Evolutionary conservation across 805 yeast species (phyloP).

Genomic region (Blastobotrys attinorum): DNA sequence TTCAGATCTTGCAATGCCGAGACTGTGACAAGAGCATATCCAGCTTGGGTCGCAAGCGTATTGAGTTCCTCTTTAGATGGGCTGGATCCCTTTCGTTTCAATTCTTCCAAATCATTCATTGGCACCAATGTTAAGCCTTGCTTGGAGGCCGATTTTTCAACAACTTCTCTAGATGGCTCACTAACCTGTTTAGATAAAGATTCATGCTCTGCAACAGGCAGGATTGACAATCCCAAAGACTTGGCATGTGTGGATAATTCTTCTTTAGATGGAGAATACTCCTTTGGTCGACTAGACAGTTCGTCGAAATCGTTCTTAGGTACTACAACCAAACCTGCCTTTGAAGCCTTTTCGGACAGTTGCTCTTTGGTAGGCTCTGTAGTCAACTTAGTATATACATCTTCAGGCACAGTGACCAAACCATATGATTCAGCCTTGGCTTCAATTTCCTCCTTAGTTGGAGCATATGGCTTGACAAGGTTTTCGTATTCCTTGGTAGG

Average conservation of each 20-base stretch:
- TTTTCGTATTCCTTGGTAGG: constrained; percentile 14
- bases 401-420: constrained; percentile 22
- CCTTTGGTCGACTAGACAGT: constrained; percentile 14
- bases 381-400: constrained; percentile 12
- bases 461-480: constrained; percentile 11
- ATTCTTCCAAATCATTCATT: constrained; percentile 10
- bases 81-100: constrained; percentile 11
- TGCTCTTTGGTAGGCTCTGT: constrained; percentile 13
- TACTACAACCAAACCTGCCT: constrained; percentile 12
- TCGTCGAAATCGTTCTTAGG: constrained; percentile 12
- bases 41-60: constrained; percentile 23
- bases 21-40: constrained; percentile 26
- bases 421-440: constrained; percentile 20
- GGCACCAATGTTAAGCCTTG: constrained; percentile 17
- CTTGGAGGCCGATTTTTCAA: constrained; percentile 12
- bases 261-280: constrained; percentile 15
- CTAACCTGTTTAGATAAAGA: constrained; percentile 15
- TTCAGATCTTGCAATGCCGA: constrained; percentile 25
- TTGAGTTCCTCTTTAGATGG: constrained; percentile 26
- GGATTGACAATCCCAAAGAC: constrained; percentile 13
- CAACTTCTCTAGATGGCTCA: constrained; percentile 13
- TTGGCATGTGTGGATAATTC: constrained; percentile 22
- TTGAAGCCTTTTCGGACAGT: constrained; percentile 18
- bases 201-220: constrained; percentile 18
- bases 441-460: constrained; percentile 12